A percentile compares a stretch with the other conserved stretches of the same genome.
Evolutionary conservation across 2,329 filamentous ascomycete species (phyloP).

Genomic region (Fusarium sp.): DNA sequence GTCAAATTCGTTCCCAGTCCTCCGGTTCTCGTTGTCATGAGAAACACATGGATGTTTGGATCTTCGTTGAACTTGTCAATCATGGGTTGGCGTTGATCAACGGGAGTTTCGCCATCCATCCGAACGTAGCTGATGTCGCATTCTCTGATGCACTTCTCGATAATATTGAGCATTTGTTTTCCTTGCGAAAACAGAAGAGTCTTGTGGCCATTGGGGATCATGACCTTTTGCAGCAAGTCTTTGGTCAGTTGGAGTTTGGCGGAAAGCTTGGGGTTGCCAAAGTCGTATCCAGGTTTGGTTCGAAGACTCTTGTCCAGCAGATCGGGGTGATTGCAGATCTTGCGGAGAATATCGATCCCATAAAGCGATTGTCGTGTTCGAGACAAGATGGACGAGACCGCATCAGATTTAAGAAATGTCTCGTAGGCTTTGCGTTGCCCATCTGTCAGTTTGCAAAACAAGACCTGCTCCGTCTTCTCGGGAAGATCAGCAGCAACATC

Average conservation of each 20-base stretch:
- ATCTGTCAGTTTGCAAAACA: constrained; percentile 91
- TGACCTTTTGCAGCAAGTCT: constrained; percentile 81
- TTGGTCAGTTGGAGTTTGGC: constrained; percentile 98
- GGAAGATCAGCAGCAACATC: constrained; percentile 95
- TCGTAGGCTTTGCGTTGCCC: constrained; percentile 85
- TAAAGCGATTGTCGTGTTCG: constrained; percentile 83
- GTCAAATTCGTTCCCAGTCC: constrained; percentile 95
- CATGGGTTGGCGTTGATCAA: constrained; percentile 87
- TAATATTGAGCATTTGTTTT: constrained; percentile 93
- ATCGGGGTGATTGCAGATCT: constrained; percentile 98
- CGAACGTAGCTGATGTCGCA: constrained; percentile 80
- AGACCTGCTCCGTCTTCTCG: constrained; percentile 94
- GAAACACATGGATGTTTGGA: constrained; percentile 83
- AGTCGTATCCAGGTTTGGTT: constrained; percentile 74
- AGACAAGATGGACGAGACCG: constrained; percentile 84
- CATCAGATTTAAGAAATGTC: constrained; percentile 82
- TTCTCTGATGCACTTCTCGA: constrained; percentile 83
- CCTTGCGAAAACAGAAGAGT: constrained; percentile 93
- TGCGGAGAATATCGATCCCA: constrained; percentile 91
- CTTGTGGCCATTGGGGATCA: constrained; percentile 92
- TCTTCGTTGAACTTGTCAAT: constrained; percentile 94
- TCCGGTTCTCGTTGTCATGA: constrained; percentile 95
- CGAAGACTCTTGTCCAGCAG: constrained; percentile 73
- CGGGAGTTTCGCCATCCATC: constrained; percentile 93
- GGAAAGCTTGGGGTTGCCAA: constrained; percentile 82